phyloP scores from a whole-genome alignment of 306 rosid genomes.

The Lotus japonicus region DNA sequence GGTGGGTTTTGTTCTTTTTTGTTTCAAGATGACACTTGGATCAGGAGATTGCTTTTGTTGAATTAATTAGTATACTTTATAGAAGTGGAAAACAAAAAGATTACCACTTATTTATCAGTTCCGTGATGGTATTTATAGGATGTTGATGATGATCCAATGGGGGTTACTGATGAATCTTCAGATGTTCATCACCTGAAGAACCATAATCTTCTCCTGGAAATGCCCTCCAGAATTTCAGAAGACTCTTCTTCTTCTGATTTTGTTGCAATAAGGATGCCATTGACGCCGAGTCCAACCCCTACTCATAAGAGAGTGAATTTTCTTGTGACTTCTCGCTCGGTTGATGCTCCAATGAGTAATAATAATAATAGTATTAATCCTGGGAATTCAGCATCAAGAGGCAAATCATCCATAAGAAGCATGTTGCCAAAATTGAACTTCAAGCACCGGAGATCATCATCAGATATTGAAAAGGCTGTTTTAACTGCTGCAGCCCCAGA shows the following conservation, averaged over 20 bases:
- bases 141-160: slow-evolving; percentile 40
- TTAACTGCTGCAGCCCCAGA: slow-evolving; percentile 34
- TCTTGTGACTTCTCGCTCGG: slow-evolving; percentile 50
- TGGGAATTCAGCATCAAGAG: slow-evolving; percentile 49
- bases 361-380: slow-evolving; percentile 27
- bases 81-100: background rate
- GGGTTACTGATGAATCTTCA: slow-evolving; percentile 32
- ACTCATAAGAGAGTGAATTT: slow-evolving; percentile 78
- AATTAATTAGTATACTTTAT: background rate
- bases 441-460: slow-evolving; percentile 40
- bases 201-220: slow-evolving; percentile 57
- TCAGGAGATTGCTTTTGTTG: background rate
- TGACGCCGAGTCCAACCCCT: slow-evolving; percentile 70
- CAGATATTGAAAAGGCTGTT: slow-evolving; percentile 55
- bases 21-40: background rate
- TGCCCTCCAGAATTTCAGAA: slow-evolving; percentile 52
- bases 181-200: slow-evolving; percentile 46
- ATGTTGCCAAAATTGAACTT: slow-evolving; percentile 76
- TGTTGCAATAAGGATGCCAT: slow-evolving; percentile 63
- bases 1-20: background rate
- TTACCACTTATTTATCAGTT: background rate
- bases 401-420: slow-evolving; percentile 53
- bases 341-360: slow-evolving; percentile 36
- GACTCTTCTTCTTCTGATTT: slow-evolving; percentile 35
- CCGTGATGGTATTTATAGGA: slow-evolving; percentile 24